Evolutionary conservation across 2,329 filamentous ascomycete species (phyloP), one percentile per base, ranked within the genome.

Genomic region (Fusarium dlaminii): DNA sequence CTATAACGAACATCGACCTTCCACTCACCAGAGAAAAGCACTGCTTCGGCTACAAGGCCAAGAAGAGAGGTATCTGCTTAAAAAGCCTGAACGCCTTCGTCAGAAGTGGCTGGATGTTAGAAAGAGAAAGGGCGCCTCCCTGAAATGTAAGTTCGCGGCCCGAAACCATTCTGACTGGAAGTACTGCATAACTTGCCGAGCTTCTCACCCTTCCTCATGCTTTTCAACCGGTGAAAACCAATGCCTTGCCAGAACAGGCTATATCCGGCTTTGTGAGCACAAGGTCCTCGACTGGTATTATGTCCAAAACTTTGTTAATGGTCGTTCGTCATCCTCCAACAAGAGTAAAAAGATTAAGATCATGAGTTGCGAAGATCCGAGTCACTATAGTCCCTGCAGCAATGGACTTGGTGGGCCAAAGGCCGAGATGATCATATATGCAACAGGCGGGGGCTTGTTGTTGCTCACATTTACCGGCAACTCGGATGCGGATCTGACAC

Each of bases 221-320:
- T 30, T 48, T 30, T n/a, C 29, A 11, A 20, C 2, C 20, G 45
- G 14, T 1, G 1, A 22, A 11, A 0, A n/a, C 9, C 0, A 0
- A 48, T 48, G 45, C 22, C 10, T 48, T n/a, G 45, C 45, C 45
- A 30, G 10, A 4, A 12, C 45, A 5, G 45, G 45, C 7, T 48
- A 48, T 7, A 48, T 48, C 15, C 29, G 45, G 27, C 45, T 48
- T 12, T 48, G 45, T 17, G 42, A 45, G 12, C 42, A 45, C 8
- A 27, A 27, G 24, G 42, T 45, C 11, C 17, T 45, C n/a, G 7
- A 1, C 6, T 45, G 42, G 42, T 4, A 45, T 45, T 11, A 8
- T 24, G n/a, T 45, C 17, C n/a, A 11, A 24, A 12, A 12, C 17
- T 18, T 24, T 43, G n/a, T 24, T 6, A 18, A 24, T 5, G 15